These are phyloP conservation scores for Schizophyllum amplum DNA, from an alignment of 1,284 basidiomycete genomes.

Conservation along the genomic window DNA sequence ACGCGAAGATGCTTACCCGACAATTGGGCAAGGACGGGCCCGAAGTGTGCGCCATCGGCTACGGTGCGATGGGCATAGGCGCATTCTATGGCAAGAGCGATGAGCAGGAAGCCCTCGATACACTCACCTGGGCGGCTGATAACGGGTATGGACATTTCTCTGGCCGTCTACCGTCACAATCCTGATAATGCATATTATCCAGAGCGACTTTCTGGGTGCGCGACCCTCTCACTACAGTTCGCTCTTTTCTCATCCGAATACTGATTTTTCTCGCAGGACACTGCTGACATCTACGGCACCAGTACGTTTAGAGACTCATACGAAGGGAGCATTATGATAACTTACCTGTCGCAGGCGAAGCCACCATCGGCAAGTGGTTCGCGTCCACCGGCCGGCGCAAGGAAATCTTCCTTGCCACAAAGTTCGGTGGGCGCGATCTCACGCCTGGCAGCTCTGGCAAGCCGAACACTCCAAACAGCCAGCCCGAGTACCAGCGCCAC, in stretches of 20 bases:
- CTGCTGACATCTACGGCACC: slow-evolving; percentile 29
- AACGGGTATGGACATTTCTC: no score
- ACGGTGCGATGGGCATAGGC: slow-evolving; percentile 31
- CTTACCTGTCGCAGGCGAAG: slow-evolving; percentile 10
- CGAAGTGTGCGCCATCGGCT: no score
- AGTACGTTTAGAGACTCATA: slow-evolving; percentile 22
- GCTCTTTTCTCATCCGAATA: no score
- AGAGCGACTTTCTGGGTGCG: no score
- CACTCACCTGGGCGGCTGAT: no score
- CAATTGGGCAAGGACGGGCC: no score
- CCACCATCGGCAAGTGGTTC: slow-evolving; percentile 21
- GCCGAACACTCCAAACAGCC: slow-evolving; percentile 16
- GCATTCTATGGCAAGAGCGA: slow-evolving; percentile 29
- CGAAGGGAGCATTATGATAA: background rate
- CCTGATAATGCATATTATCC: no score
- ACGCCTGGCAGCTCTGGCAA: slow-evolving; percentile 3
- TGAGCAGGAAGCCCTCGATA: no score
- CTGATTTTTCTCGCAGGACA: slow-evolving; percentile 32
- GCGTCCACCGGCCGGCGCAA: slow-evolving; percentile 17
- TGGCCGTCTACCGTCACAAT: no score
- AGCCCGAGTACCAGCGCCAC: slow-evolving; percentile 18
- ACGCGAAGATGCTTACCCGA: no score
- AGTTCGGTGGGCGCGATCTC: slow-evolving; percentile 21
- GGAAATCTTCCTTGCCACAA: slow-evolving; percentile 25
- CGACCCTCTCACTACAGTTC: no score